A percentile compares a stretch with the other conserved stretches of the same genome.
Conservation (phyloP, 2,329 filamentous ascomycete genomes). For the Microcyclospora tardicrescens region DNA sequence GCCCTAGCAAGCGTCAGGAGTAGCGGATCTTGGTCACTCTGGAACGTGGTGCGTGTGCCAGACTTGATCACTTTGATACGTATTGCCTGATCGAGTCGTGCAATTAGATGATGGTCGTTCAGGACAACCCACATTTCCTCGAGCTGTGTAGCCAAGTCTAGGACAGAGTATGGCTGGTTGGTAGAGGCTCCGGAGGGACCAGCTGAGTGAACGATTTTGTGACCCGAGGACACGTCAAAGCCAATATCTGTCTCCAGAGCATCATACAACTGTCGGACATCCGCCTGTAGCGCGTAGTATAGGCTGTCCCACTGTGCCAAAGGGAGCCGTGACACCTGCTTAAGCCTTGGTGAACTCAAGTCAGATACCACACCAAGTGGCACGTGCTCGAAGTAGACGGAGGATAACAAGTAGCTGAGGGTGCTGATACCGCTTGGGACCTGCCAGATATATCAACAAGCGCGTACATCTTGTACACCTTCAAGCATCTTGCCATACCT, state of each 20-base stretch:
- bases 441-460: neutral
- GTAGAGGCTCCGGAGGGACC: constrained; percentile 4
- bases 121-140: constrained; percentile 11
- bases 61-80: neutral
- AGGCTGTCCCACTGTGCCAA: constrained; percentile 9
- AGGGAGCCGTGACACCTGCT: constrained; percentile 1
- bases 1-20: neutral
- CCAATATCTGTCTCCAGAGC: constrained; percentile 7
- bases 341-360: neutral
- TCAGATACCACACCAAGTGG: neutral
- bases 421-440: neutral
- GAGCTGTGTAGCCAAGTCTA: constrained; percentile 10
- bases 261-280: constrained; percentile 9
- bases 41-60: neutral
- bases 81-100: constrained; percentile 11
- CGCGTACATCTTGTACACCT: neutral
- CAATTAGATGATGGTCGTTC: constrained; percentile 6
- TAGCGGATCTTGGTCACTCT: neutral
- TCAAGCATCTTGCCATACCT: neutral
- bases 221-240: constrained; percentile 3
- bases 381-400: neutral
- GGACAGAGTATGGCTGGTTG: constrained; percentile 4
- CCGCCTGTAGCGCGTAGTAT: constrained; percentile 11
- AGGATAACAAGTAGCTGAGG: neutral
- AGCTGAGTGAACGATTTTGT: constrained; percentile 6